Evolutionary conservation across 306 rosid species (phyloP).

Genomic region (Pyrus bretschneideri): DNA sequence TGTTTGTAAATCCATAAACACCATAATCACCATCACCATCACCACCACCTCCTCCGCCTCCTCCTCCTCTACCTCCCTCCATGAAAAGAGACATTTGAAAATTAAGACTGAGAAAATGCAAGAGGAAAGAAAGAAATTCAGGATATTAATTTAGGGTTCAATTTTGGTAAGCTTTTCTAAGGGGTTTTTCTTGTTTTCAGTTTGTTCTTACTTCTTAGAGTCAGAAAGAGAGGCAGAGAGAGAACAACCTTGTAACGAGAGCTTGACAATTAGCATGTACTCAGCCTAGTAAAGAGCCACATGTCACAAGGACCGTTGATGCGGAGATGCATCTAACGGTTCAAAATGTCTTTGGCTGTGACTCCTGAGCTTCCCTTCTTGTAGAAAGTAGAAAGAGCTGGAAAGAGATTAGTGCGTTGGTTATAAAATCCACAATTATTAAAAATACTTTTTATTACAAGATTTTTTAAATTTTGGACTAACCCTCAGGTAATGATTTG

Average conservation of each 20-base stretch:
- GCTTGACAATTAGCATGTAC: slow-evolving; percentile 30
- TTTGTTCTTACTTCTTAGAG: not conserved
- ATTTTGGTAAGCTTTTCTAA: slow-evolving; percentile 7
- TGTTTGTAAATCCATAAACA: slow-evolving; percentile 1
- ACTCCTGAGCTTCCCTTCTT: slow-evolving; percentile 59
- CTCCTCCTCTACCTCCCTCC: slow-evolving; percentile 21
- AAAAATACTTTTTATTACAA: not conserved
- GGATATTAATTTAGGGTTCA: slow-evolving; percentile 11
- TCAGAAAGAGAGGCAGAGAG: not conserved
- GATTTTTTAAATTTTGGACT: not conserved
- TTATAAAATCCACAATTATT: slow-evolving; percentile 22
- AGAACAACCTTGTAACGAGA: not conserved
- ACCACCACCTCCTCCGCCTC: not conserved
- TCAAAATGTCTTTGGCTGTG: slow-evolving; percentile 24
- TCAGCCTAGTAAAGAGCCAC: slow-evolving; percentile 38
- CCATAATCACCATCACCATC: slow-evolving; percentile 3
- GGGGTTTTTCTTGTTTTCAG: slow-evolving; percentile 2
- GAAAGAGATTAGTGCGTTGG: slow-evolving; percentile 58
- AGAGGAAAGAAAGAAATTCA: slow-evolving; percentile 2
- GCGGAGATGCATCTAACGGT: slow-evolving; percentile 33
- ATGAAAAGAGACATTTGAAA: slow-evolving; percentile 20
- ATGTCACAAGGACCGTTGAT: slow-evolving; percentile 34
- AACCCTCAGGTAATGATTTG: not conserved
- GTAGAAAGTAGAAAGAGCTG: slow-evolving; percentile 22
- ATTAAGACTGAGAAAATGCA: not conserved